Conservation (phyloP, 371 early-diverging fungal species). For the Mortierella sp. region DNA sequence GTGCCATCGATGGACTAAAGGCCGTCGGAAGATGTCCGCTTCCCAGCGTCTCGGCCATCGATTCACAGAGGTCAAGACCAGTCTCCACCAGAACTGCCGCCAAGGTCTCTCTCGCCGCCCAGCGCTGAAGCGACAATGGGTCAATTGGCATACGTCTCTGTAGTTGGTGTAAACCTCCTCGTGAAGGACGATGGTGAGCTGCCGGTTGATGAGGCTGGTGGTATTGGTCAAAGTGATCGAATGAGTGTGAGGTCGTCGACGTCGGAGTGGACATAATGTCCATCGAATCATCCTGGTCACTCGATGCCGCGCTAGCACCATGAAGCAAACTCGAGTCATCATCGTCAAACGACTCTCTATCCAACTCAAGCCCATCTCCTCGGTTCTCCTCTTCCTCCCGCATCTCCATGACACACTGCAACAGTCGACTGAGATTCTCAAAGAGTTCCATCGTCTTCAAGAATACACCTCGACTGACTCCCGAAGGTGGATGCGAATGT, state of each 20-base stretch:
- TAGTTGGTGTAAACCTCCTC: neutral
- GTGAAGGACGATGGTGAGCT: slow-evolving; percentile 13
- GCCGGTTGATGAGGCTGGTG: slow-evolving; percentile 14
- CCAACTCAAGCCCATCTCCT: slow-evolving; percentile 1
- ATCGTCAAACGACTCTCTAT: slow-evolving; percentile 1
- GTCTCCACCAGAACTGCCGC: slow-evolving; percentile 47
- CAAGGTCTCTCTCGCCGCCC: slow-evolving; percentile 40
- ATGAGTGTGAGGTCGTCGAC: slow-evolving; percentile 20
- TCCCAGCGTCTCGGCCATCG: slow-evolving; percentile 50
- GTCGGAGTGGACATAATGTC: slow-evolving; percentile 8
- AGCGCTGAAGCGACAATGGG: slow-evolving; percentile 24
- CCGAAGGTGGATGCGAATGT: slow-evolving; percentile 3
- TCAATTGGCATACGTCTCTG: slow-evolving; percentile 28
- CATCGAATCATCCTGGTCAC: slow-evolving; percentile 55
- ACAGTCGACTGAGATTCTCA: slow-evolving; percentile 37
- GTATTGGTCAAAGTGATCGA: slow-evolving; percentile 4
- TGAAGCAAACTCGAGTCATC: slow-evolving; percentile 13
- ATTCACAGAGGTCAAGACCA: slow-evolving; percentile 49
- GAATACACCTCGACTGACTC: slow-evolving; percentile 31
- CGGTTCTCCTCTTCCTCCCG: slow-evolving; percentile 40
- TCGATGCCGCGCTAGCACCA: slow-evolving; percentile 34
- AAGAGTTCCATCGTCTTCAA: slow-evolving; percentile 51
- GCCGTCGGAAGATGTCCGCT: slow-evolving; percentile 16
- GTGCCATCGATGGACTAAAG: slow-evolving; percentile 3
- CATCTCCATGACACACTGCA: slow-evolving; percentile 57